phyloP scores from a whole-genome alignment of 306 rosid species.

The Inga leiocalycina region DNA sequence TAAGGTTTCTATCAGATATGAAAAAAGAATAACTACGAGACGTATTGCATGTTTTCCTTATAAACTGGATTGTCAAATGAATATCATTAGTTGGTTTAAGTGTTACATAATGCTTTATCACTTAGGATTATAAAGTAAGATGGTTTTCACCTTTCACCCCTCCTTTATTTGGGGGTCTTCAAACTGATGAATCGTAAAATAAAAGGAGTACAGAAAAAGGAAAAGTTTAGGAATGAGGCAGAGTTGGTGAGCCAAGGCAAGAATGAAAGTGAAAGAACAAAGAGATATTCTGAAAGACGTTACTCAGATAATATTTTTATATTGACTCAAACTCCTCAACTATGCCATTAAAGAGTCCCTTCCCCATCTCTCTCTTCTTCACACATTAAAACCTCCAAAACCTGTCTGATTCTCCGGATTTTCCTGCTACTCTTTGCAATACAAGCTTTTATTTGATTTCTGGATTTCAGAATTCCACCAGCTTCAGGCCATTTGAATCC shows the following conservation, averaged over 20 bases:
- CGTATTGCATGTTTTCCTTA: background rate
- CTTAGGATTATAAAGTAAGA: conserved; percentile 10
- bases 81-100: background rate
- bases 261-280: conserved; percentile 37
- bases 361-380: conserved; percentile 25
- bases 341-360: conserved; percentile 41
- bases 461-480: background rate
- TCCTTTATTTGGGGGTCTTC: background rate
- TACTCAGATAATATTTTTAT: conserved; percentile 39
- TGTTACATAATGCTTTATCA: background rate
- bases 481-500: background rate
- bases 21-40: background rate
- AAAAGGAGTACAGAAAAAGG: background rate
- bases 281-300: conserved; percentile 54
- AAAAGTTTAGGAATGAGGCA: background rate
- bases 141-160: background rate
- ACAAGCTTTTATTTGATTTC: background rate
- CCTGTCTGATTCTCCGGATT: background rate
- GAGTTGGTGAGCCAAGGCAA: conserved; percentile 56
- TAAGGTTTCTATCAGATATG: background rate
- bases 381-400: conserved; percentile 26
- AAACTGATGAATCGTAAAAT: background rate
- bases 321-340: conserved; percentile 40
- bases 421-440: background rate
- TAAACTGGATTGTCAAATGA: background rate